Evolutionary conservation across 805 yeast genomes (phyloP).

Genomic region (Zygosaccharomyces bailii): DNA sequence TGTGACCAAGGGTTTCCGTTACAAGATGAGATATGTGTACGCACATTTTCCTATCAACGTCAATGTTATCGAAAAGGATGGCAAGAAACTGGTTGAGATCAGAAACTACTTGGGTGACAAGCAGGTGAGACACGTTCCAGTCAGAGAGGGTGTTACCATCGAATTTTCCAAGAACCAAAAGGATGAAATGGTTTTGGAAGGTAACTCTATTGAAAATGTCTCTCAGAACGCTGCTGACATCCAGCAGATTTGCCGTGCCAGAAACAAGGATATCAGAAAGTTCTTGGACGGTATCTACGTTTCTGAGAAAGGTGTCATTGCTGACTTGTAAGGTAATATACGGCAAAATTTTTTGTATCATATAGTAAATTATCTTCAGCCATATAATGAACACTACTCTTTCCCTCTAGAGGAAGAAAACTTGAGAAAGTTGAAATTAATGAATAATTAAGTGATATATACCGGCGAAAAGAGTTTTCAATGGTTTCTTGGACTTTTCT

Average conservation of each 20-base stretch:
- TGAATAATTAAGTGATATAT: neutral
- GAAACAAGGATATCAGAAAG: constrained; percentile 99
- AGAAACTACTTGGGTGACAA: constrained; percentile 99
- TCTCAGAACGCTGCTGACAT: constrained; percentile 37
- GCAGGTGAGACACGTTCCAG: constrained; percentile 84
- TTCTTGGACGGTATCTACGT: constrained; percentile 99
- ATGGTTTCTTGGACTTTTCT: constrained; percentile 70
- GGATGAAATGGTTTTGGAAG: constrained; percentile 90
- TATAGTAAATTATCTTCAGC: constrained; percentile 5
- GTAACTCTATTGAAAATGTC: constrained; percentile 41
- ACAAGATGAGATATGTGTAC: constrained; percentile 99
- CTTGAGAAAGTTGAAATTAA: neutral
- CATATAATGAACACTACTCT: constrained; percentile 8
- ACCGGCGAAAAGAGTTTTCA: constrained; percentile 26
- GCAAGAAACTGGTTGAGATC: constrained; percentile 77
- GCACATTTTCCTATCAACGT: constrained; percentile 99
- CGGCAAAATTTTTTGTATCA: constrained; percentile 3
- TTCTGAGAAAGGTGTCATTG: constrained; percentile 88
- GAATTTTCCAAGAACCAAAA: constrained; percentile 79
- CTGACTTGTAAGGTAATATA: constrained; percentile 37
- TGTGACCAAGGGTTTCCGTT: constrained; percentile 98
- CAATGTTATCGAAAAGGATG: constrained; percentile 79
- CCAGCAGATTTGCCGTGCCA: constrained; percentile 96
- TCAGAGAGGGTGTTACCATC: constrained; percentile 85
- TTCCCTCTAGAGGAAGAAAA: neutral